A percentile compares a stretch with the other conserved stretches of the same genome.
These are phyloP conservation scores for Mucuna pruriens DNA, from an alignment of 306 rosid species.

Conservation along the genomic window DNA sequence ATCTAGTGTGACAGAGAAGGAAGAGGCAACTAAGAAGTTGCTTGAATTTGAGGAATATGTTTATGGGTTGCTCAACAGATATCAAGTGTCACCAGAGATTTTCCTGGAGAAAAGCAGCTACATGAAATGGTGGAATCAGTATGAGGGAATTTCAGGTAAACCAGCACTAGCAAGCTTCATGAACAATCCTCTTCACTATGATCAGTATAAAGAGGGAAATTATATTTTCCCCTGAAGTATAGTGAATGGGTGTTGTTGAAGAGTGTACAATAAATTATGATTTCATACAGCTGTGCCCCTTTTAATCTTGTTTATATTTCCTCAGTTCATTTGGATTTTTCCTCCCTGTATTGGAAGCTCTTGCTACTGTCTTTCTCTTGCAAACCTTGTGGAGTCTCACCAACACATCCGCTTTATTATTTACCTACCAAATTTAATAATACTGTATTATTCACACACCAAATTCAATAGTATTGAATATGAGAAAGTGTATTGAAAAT, in stretches of 20 bases:
- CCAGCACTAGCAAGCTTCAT: conserved; percentile 47
- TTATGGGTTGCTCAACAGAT: conserved; percentile 39
- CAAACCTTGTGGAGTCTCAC: no score
- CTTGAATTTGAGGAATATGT: conserved; percentile 55
- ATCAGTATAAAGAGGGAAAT: conserved; percentile 42
- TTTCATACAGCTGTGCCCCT: not conserved
- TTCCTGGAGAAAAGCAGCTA: conserved; percentile 60
- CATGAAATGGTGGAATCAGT: conserved; percentile 70
- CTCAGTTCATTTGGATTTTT: not conserved
- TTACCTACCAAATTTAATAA: no score
- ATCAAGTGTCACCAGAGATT: conserved; percentile 68
- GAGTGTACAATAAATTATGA: not conserved
- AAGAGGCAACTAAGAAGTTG: conserved; percentile 27
- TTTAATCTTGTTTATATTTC: not conserved
- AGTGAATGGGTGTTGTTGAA: not conserved
- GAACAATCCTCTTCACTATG: conserved; percentile 5
- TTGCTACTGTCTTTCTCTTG: not conserved
- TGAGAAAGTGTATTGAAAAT: no score
- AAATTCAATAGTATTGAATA: no score
- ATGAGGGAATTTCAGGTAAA: conserved; percentile 30
- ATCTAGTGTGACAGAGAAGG: not conserved
- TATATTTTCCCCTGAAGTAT: conserved; percentile 31
- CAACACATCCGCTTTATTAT: no score
- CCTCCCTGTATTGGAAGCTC: not conserved
- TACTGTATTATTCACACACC: no score